Evolutionary conservation across 2,329 filamentous ascomycete genomes (phyloP).

Genomic region (Sporothrix inflata): DNA sequence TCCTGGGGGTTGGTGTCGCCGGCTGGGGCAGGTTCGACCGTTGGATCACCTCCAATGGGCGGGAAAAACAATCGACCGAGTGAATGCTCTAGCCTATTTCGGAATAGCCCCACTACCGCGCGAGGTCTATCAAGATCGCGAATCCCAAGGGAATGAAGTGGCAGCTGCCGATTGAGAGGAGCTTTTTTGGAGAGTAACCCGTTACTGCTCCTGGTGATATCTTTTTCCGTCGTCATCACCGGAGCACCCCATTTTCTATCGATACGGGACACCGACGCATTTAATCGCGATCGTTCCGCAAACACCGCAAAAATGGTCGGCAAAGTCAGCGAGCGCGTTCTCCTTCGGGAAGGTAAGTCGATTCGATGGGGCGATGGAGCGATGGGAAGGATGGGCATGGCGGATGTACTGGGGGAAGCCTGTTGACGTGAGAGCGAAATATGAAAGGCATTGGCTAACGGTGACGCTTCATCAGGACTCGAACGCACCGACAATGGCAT

Average conservation of each 20-base stretch:
- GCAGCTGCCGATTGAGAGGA: slow-evolving; percentile 15
- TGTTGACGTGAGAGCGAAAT: no score
- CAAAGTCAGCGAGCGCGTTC: slow-evolving; percentile 67
- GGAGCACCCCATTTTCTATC: not conserved
- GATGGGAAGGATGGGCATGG: not conserved
- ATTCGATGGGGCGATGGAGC: not conserved
- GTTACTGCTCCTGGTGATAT: slow-evolving; percentile 20
- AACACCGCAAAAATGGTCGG: slow-evolving; percentile 56
- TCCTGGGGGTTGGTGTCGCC: not conserved
- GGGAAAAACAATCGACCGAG: slow-evolving; percentile 8
- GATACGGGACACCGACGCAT: not conserved
- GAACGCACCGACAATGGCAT: slow-evolving; percentile 98
- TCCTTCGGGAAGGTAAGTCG: slow-evolving; percentile 62
- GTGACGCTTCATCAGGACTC: slow-evolving; percentile 63
- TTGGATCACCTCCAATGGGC: not conserved
- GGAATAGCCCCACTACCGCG: slow-evolving; percentile 6
- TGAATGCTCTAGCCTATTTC: not conserved
- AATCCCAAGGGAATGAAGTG: slow-evolving; percentile 15
- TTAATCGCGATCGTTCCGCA: not conserved
- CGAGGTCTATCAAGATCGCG: slow-evolving; percentile 30
- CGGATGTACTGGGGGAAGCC: not conserved
- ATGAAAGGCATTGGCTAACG: not conserved
- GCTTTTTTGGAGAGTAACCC: not conserved
- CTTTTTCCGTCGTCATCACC: not conserved
- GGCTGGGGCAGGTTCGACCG: not conserved